These are phyloP conservation scores for Vaccinium macrocarpon DNA, from an alignment of 148 eudicot genomes.

Conservation along the genomic window DNA sequence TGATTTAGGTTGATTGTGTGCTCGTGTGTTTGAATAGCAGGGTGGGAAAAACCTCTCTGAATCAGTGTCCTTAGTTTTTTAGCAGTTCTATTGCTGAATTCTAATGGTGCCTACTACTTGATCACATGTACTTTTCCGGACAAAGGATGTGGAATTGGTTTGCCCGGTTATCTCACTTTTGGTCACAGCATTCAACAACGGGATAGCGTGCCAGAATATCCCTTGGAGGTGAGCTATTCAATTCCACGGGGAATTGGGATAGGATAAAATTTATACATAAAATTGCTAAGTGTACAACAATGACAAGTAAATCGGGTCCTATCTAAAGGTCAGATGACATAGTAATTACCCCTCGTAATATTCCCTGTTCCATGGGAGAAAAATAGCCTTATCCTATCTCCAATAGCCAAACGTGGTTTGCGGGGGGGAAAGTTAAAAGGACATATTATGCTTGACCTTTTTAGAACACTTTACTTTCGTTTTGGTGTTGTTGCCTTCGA, in stretches of 20 bases:
- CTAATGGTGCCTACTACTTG: background rate
- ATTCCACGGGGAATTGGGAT: background rate
- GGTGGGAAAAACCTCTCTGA: constrained; percentile 97
- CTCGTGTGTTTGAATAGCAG: constrained; percentile 45
- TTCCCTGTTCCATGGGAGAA: background rate
- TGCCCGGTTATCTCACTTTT: background rate
- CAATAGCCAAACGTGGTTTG: background rate
- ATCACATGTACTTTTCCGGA: background rate
- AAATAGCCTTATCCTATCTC: background rate
- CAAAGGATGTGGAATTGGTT: background rate
- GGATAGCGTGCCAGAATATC: background rate
- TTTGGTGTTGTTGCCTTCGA: constrained; percentile 36
- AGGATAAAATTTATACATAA: background rate
- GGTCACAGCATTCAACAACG: background rate
- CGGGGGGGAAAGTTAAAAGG: background rate
- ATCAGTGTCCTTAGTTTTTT: constrained; percentile 59
- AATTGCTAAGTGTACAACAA: background rate
- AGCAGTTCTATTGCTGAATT: background rate
- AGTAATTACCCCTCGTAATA: background rate
- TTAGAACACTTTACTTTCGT: background rate
- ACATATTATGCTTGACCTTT: background rate
- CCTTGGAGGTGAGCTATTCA: background rate
- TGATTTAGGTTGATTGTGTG: background rate
- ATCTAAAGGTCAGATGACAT: background rate
- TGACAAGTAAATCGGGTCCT: background rate